Conservation (phyloP, 495 filamentous ascomycete species). For the Daldinia loculata region DNA sequence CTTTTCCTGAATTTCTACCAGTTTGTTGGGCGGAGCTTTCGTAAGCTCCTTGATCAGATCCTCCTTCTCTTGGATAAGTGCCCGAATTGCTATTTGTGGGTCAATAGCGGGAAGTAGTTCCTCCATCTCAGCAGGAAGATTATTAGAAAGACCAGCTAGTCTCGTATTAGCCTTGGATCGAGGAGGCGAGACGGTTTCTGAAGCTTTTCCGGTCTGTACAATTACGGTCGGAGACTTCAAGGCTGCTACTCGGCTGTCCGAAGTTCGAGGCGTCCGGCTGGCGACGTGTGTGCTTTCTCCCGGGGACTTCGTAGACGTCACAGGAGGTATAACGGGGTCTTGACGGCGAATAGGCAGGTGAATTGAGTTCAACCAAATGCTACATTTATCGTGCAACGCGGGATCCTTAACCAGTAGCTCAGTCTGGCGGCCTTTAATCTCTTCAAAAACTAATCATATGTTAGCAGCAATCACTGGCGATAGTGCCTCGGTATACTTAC, state of each 20-base stretch:
- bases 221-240: background rate
- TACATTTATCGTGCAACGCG: conserved; percentile 15
- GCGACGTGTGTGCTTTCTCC: background rate
- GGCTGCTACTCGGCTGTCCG: background rate
- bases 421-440: conserved; percentile 20
- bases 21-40: background rate
- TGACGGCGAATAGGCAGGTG: conserved; percentile 19
- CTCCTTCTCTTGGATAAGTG: background rate
- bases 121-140: background rate
- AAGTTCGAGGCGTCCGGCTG: background rate
- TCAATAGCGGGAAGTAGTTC: background rate
- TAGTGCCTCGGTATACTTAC: conserved; percentile 24
- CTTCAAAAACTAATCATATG: conserved; percentile 38
- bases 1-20: background rate
- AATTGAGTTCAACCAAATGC: conserved; percentile 29
- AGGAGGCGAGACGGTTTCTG: background rate
- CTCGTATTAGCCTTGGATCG: background rate
- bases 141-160: background rate
- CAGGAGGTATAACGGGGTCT: background rate
- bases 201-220: background rate
- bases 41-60: background rate
- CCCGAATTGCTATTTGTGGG: background rate
- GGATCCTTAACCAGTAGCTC: conserved; percentile 24
- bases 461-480: background rate
- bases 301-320: background rate